A percentile compares a stretch with the other conserved stretches of the same genome.
phyloP scores from a whole-genome alignment of 352 stramenopile species.

The Phytophthora sp. region DNA sequence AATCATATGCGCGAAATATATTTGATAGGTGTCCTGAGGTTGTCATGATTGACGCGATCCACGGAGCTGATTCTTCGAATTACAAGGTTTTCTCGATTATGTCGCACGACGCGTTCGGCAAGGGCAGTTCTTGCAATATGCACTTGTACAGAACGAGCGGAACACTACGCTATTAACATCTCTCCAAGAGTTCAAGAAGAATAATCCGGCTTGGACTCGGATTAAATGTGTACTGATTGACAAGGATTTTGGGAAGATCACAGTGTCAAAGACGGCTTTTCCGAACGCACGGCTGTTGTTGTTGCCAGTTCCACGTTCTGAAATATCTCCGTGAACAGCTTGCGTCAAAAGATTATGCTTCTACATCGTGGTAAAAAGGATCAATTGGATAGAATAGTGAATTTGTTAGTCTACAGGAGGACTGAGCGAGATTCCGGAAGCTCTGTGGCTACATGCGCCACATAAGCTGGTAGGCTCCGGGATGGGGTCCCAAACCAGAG shows the following conservation, averaged over 20 bases:
- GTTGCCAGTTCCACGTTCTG: conserved; percentile 36
- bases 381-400: conserved; percentile 2
- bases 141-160: conserved; percentile 26
- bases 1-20: conserved; percentile 15
- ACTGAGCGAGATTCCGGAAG: conserved; percentile 21
- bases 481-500: no score
- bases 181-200: conserved; percentile 28
- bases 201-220: conserved; percentile 25
- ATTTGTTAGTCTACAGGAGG: conserved; percentile 21
- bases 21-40: conserved; percentile 31
- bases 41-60: conserved; percentile 29
- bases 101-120: conserved; percentile 19
- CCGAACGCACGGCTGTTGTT: conserved; percentile 19
- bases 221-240: conserved; percentile 32
- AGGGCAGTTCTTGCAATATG: conserved; percentile 33
- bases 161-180: conserved; percentile 13
- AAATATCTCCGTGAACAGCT: conserved; percentile 31
- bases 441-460: conserved; percentile 20
- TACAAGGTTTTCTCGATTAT: conserved; percentile 38
- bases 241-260: conserved; percentile 38
- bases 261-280: conserved; percentile 13
- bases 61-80: conserved; percentile 23
- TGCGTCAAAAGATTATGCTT: conserved; percentile 9
- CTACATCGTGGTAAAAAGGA: conserved; percentile 27
- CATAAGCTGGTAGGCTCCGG: neutral